A percentile compares a stretch with the other conserved stretches of the same genome.
These are phyloP conservation scores for Coemansia sp. DNA, from an alignment of 371 early-diverging fungal species.

Conservation along the genomic window DNA sequence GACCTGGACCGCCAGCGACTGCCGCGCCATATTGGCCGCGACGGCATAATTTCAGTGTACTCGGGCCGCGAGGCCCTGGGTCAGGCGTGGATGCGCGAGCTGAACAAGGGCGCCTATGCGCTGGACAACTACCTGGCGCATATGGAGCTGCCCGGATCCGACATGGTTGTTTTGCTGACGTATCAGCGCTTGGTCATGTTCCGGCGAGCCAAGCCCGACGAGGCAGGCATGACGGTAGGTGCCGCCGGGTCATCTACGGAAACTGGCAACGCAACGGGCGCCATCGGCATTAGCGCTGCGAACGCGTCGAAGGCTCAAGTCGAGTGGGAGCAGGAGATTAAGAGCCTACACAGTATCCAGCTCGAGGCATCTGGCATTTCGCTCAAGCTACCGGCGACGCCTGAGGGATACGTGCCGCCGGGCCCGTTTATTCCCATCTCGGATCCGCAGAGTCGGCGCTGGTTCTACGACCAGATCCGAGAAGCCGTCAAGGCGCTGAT, in stretches of 20 bases:
- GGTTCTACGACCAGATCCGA: conserved; percentile 64
- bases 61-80: conserved; percentile 83
- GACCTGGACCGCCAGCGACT: conserved; percentile 79
- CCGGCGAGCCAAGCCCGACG: conserved; percentile 56
- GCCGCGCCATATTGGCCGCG: conserved; percentile 84
- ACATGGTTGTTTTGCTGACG: conserved; percentile 73
- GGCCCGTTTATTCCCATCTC: conserved; percentile 64
- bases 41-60: conserved; percentile 76
- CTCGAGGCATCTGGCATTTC: conserved; percentile 51
- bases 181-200: conserved; percentile 67
- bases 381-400: conserved; percentile 42
- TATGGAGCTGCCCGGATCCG: conserved; percentile 69
- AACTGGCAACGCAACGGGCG: conserved; percentile 37
- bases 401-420: conserved; percentile 56
- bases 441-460: conserved; percentile 58
- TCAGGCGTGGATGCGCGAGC: conserved; percentile 84
- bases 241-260: conserved; percentile 38
- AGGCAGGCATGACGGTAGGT: conserved; percentile 49
- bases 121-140: conserved; percentile 89
- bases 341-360: conserved; percentile 48
- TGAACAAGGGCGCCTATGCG: conserved; percentile 77
- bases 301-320: conserved; percentile 55
- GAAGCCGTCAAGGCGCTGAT: conserved; percentile 53
- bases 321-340: conserved; percentile 65
- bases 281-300: conserved; percentile 44